A percentile compares a stretch with the other conserved stretches of the same genome.
phyloP scores from a whole-genome alignment of 2,329 filamentous ascomycete genomes.

The Fusarium goolgardi region DNA sequence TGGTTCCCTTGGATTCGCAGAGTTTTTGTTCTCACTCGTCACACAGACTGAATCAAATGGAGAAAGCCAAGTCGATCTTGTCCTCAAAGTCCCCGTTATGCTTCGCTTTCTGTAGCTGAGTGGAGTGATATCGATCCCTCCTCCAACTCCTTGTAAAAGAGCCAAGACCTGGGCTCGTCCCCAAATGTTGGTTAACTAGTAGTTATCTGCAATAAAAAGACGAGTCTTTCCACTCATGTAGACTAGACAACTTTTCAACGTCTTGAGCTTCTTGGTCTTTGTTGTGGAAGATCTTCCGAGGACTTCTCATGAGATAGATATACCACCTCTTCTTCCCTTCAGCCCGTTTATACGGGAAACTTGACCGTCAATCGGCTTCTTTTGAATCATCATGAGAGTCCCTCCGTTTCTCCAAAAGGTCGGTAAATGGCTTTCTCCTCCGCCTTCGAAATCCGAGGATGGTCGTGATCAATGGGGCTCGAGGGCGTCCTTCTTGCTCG shows the following conservation, averaged over 20 bases:
- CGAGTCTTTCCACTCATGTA: constrained; percentile 7
- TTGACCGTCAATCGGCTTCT: background rate
- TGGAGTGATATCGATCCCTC: constrained; percentile 8
- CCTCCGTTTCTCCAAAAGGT: constrained; percentile 48
- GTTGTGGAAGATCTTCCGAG: constrained; percentile 8
- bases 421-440: constrained; percentile 51
- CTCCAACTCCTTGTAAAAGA: background rate
- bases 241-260: background rate
- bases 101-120: background rate
- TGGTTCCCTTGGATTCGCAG: background rate
- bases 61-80: constrained; percentile 38
- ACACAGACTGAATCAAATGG: constrained; percentile 29
- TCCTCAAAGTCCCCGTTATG: constrained; percentile 1
- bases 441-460: constrained; percentile 53
- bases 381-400: constrained; percentile 27
- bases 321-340: background rate
- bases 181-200: background rate
- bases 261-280: constrained; percentile 5
- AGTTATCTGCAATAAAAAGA: constrained; percentile 32
- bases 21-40: constrained; percentile 17
- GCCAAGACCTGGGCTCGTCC: constrained; percentile 19
- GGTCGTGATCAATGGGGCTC: constrained; percentile 67
- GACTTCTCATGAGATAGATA: constrained; percentile 3
- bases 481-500: constrained; percentile 65
- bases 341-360: background rate